phyloP scores from a whole-genome alignment of 352 stramenopile genomes.

The Phytophthora pisi region DNA sequence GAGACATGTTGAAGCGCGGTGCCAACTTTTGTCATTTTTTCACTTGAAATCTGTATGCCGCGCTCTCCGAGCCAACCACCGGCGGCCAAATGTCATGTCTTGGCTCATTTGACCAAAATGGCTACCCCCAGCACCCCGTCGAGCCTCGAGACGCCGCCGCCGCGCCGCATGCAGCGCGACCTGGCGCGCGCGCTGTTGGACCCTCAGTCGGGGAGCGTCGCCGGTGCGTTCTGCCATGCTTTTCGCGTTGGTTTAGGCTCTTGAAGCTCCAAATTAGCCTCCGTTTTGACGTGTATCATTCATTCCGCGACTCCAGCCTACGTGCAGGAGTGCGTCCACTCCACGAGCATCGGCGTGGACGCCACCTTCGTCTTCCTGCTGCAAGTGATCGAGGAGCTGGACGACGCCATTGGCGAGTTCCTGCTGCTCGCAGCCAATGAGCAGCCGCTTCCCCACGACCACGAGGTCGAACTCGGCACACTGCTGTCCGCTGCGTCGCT shows the following conservation, averaged over 20 bases:
- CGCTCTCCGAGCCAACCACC: conserved; percentile 21
- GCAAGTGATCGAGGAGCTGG: conserved; percentile 71
- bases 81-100: conserved; percentile 7
- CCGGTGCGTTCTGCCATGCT: conserved; percentile 19
- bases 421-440: conserved; percentile 21
- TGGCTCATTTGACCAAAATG: conserved; percentile 7
- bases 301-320: conserved; percentile 41
- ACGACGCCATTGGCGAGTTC: conserved; percentile 54
- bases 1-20: conserved; percentile 27
- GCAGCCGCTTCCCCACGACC: conserved; percentile 45
- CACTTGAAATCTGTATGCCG: conserved; percentile 24
- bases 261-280: no score
- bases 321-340: conserved; percentile 81
- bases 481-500: conserved; percentile 69
- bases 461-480: conserved; percentile 76
- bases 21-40: conserved; percentile 11
- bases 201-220: conserved; percentile 36
- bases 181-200: conserved; percentile 35
- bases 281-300: conserved; percentile 6
- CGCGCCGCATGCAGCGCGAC: conserved; percentile 35
- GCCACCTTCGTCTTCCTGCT: conserved; percentile 66
- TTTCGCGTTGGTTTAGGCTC: neutral
- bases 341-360: conserved; percentile 59
- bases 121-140: conserved; percentile 14
- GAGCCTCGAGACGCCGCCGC: conserved; percentile 2